Base-by-base conservation (phyloP, 2,329 filamentous ascomycete species). In the Phymatotrichopsis omnivora region DNA sequence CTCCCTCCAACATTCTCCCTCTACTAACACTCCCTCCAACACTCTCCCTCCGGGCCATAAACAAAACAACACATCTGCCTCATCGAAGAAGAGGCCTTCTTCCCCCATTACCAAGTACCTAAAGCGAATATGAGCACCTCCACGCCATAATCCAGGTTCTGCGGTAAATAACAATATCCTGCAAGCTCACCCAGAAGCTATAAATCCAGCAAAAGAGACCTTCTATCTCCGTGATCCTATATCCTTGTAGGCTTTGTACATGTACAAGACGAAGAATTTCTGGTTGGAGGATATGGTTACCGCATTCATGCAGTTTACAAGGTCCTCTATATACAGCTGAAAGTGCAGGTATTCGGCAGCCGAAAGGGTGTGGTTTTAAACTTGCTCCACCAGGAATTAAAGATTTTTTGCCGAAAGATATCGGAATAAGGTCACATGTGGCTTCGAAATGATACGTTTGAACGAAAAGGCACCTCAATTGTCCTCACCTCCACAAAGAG, bases 211-310 rank as follows among this genome's bases (percentile, higher is more conserved):
- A 1, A 75, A 89, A 2, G 93, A 98, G 63, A 78, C 82, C 1
- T 96, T 98, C 63, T 96, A 96, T 62, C 72, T 94, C 11, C 78
- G 91, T 51, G 87, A 96, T 58, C 80, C 85, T 0, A 71, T 85
- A 46, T 72, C 80, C 1, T 64, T 95, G 32, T 46, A 56, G 33
- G 49, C 52, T 22, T 52, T 53, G 23, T 44, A 49, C 29, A 36
- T 39, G n/a, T n/a, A n/a, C n/a, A n/a, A n/a, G 24, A 54, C 53
- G 52, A 47, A 30, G 3, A 43, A 38, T 19, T 93, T 98, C 57
- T 72, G 78, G 3, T 85, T 86, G 0, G 65, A 72, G 34, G 89
- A 96, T 60, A 74, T 93, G 29, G 81, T 95, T 7, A 80, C 76
- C 0, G 68, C 85, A 22, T 87, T 83, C 57, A 74, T 84, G 23